phyloP scores from a whole-genome alignment of 73 alveolate genomes.

The Stentor coeruleus region DNA sequence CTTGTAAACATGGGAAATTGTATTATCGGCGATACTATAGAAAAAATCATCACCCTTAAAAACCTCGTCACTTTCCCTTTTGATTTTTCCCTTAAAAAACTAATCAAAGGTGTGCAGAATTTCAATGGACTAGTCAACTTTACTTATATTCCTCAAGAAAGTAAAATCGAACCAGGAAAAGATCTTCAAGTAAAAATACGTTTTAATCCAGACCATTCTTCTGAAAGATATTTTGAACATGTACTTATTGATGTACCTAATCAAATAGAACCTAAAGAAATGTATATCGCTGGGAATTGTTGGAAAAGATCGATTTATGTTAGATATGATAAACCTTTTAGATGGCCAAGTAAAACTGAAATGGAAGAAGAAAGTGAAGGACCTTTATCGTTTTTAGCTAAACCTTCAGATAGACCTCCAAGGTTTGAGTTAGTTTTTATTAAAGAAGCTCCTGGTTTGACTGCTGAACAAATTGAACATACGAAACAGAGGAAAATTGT shows the following conservation, averaged over 20 bases:
- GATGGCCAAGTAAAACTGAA: slow-evolving; percentile 55
- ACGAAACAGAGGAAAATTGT: slow-evolving; percentile 60
- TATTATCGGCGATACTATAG: slow-evolving; percentile 74
- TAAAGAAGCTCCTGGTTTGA: slow-evolving; percentile 60
- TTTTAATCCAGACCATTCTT: slow-evolving; percentile 86
- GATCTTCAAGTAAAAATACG: slow-evolving; percentile 68
- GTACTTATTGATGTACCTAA: slow-evolving; percentile 89
- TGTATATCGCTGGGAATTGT: slow-evolving; percentile 85
- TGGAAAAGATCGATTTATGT: slow-evolving; percentile 84
- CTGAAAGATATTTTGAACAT: slow-evolving; percentile 82
- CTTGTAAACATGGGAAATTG: slow-evolving; percentile 81
- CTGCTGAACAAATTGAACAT: slow-evolving; percentile 57
- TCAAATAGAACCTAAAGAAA: slow-evolving; percentile 77
- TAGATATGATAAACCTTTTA: slow-evolving; percentile 77
- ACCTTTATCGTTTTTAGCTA: slow-evolving; percentile 49
- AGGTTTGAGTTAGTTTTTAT: slow-evolving; percentile 44
- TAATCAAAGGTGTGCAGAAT: slow-evolving; percentile 81
- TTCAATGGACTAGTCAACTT: slow-evolving; percentile 73
- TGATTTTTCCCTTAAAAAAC: slow-evolving; percentile 60
- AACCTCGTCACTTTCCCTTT: slow-evolving; percentile 88
- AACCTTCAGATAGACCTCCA: slow-evolving; percentile 42
- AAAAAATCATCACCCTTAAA: slow-evolving; percentile 70
- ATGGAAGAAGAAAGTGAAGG: slow-evolving; percentile 63
- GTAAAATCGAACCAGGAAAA: slow-evolving; percentile 75
- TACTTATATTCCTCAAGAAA: slow-evolving; percentile 86